Evolutionary conservation across 345 rosid genomes (phyloP).

Genomic region (Citrus hindsii): DNA sequence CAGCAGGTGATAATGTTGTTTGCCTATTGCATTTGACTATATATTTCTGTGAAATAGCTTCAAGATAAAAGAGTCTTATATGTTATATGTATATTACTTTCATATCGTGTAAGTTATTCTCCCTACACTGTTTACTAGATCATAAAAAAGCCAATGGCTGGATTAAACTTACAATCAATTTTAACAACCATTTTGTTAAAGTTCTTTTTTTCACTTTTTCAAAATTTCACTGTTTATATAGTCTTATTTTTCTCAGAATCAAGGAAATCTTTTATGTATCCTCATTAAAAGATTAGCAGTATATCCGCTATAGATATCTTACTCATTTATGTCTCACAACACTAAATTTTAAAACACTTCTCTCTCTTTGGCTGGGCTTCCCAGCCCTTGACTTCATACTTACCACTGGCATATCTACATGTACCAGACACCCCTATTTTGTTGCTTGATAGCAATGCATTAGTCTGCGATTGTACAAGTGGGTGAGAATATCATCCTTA

Average conservation of each 20-base stretch:
- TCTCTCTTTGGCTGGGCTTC: background rate
- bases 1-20: conserved; percentile 40
- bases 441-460: background rate
- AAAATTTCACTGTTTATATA: background rate
- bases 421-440: background rate
- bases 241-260: background rate
- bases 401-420: background rate
- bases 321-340: background rate
- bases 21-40: conserved; percentile 1
- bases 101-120: background rate
- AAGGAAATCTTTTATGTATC: background rate
- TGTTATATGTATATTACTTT: background rate
- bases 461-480: background rate
- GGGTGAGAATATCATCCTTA: background rate
- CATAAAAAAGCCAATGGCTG: background rate
- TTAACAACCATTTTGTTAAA: background rate
- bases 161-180: background rate
- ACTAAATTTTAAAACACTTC: background rate
- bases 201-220: background rate
- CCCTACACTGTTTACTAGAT: background rate
- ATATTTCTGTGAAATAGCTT: background rate
- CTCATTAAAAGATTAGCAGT: background rate
- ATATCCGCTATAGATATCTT: background rate
- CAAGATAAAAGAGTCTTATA: background rate
- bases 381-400: background rate